These are phyloP conservation scores for Deinandra increscens DNA, from an alignment of 129 eudicot genomes.

Conservation along the genomic window DNA sequence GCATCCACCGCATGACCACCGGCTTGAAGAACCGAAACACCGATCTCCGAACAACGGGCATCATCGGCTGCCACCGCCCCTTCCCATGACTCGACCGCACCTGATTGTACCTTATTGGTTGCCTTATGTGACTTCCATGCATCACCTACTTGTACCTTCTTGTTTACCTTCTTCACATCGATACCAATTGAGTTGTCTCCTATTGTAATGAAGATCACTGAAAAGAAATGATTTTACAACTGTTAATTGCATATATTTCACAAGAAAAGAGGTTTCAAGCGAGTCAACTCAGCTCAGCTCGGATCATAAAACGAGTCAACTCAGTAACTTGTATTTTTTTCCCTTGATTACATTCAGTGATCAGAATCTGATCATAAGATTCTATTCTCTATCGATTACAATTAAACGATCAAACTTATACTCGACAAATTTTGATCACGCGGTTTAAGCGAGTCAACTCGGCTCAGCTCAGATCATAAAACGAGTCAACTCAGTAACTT, in stretches of 20 bases:
- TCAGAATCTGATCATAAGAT: too few species aligned
- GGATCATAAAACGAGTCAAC: too few species aligned
- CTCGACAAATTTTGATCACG: too few species aligned
- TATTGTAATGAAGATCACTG: conserved; percentile 30
- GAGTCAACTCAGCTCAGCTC: too few species aligned
- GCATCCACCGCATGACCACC: conserved; percentile 97
- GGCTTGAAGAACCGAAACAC: conserved; percentile 44
- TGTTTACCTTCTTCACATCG: too few species aligned
- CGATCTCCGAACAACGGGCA: conserved; percentile 80
- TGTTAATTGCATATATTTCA: not conserved
- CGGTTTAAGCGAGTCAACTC: too few species aligned
- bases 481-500: too few species aligned
- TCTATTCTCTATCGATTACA: too few species aligned
- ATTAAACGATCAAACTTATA: too few species aligned
- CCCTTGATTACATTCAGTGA: too few species aligned
- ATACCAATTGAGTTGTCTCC: conserved; percentile 24
- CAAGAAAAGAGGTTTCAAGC: not conserved
- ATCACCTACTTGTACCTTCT: conserved; percentile 7
- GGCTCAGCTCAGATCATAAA: too few species aligned
- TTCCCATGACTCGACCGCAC: conserved; percentile 45
- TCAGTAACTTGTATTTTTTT: too few species aligned
- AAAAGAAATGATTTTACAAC: not conserved
- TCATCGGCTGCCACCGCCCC: conserved; percentile 97
- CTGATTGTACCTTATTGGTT: not conserved
- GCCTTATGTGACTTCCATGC: conserved; percentile 12